Conservation (phyloP, 2,329 filamentous ascomycete species). For the Hymenoscyphus fraxineus region DNA sequence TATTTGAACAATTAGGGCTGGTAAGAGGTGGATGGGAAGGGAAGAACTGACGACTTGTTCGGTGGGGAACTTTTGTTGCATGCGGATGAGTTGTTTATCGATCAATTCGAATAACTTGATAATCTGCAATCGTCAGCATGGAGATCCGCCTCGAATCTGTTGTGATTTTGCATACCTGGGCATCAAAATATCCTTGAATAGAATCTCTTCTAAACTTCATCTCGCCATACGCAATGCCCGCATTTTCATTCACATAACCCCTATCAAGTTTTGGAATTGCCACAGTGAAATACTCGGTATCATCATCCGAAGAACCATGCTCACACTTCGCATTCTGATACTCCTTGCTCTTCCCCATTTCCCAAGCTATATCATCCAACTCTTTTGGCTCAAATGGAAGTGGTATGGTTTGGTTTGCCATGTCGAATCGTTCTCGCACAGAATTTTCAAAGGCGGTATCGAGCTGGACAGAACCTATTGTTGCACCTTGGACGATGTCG, state of each 20-base stretch:
- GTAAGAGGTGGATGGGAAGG: background rate
- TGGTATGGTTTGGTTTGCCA: conserved; percentile 27
- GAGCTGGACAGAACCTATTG: conserved; percentile 38
- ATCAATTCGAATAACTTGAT: conserved; percentile 18
- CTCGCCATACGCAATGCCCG: conserved; percentile 25
- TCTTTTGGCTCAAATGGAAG: conserved; percentile 28
- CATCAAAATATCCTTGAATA: conserved; percentile 17
- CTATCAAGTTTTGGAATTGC: conserved; percentile 35
- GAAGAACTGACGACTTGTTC: conserved; percentile 15
- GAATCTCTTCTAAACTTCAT: conserved; percentile 19
- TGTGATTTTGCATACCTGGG: conserved; percentile 11
- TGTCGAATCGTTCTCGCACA: conserved; percentile 32
- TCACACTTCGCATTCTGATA: conserved; percentile 41
- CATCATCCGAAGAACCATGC: conserved; percentile 35
- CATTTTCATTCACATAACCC: conserved; percentile 34
- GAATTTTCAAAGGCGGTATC: conserved; percentile 39
- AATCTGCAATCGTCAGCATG: conserved; percentile 12
- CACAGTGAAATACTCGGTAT: conserved; percentile 37
- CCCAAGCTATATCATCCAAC: conserved; percentile 37
- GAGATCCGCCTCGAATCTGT: too few relatives aligned
- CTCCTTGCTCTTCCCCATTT: conserved; percentile 39
- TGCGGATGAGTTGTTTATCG: conserved; percentile 16
- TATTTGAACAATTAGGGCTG: background rate
- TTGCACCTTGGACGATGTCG: conserved; percentile 19
- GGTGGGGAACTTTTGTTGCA: conserved; percentile 12